Evolutionary conservation across 148 eudicot genomes (phyloP), one percentile per base, ranked within the genome.

Genomic region (Arbutus unedo): DNA sequence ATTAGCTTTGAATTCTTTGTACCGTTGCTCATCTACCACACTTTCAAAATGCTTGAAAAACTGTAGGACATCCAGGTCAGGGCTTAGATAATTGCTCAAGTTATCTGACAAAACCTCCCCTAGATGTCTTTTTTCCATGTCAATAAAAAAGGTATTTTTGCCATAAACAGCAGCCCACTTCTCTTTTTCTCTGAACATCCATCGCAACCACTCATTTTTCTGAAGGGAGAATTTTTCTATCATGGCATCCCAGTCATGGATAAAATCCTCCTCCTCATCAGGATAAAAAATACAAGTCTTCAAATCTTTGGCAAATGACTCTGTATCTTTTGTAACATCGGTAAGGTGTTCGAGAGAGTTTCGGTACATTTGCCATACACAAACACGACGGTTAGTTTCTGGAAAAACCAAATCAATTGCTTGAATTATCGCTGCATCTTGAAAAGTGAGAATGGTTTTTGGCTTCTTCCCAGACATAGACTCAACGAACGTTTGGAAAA

Each of bases 121-220:
- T 10, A 77, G 55, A 77, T 83, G 85, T n/a, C 55, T 77, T 66
- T 67, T 14, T 56, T 16, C 23, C 53, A 18, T 55, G 70, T 78
- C 85, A 51, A 78, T 48, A 70, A 77, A 83, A 77, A 25, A 83
- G 43, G 56, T 78, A 49, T 83, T 77, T 83, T 25, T 51, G 19
- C 81, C 81, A 55, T 83, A 83, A 4, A 83, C 76, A 11, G 79
- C 41, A 18, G 85, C 85, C 85, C 85, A 83, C 18, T 83, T 83
- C 57, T 83, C 81, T 47, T 68, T 77, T 67, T 78, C 85, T 44
- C 77, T 67, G 16, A 77, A 83, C 59, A 79, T 83, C 74, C 80
- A 67, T 25, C 48, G 64, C n/a, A 83, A 56, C 85, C 85, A 83
- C 14, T 54, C 81, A 78, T 83, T 83, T 38, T 83, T 38, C 25